A percentile compares a stretch with the other conserved stretches of the same genome.
Evolutionary conservation across 169 alveolate genomes (phyloP).

Genomic region (Besnoitia besnoiti): DNA sequence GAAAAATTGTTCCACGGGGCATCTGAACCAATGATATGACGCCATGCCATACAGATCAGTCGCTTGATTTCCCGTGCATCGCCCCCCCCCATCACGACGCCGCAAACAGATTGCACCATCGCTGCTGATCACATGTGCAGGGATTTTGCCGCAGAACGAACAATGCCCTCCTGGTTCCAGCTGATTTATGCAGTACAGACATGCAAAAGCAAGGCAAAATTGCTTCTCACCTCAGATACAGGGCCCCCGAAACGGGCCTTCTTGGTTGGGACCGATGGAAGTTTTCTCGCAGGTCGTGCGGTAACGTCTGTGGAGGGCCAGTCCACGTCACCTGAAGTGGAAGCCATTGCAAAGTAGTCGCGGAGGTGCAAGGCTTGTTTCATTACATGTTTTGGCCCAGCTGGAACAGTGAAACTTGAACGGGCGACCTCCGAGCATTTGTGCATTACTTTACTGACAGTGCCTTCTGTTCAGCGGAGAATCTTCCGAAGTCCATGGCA

Average conservation of each 20-base stretch:
- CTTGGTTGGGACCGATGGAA: not conserved
- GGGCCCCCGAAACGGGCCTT: not conserved
- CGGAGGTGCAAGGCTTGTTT: not conserved
- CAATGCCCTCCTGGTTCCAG: not conserved
- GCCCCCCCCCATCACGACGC: too few species aligned
- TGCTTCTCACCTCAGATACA: not conserved
- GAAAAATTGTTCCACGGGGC: not conserved
- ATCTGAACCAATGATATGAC: too few species aligned
- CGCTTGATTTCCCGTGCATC: too few species aligned
- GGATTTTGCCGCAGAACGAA: not conserved
- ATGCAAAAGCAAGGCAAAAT: not conserved
- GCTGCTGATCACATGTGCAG: too few species aligned
- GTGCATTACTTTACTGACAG: not conserved
- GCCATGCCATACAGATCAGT: too few species aligned
- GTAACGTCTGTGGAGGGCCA: not conserved
- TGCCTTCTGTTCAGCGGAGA: not conserved
- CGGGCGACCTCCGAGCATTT: not conserved
- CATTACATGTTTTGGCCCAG: not conserved
- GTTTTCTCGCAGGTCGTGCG: not conserved
- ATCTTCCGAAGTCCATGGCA: not conserved
- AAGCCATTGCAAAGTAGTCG: not conserved
- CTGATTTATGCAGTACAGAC: not conserved
- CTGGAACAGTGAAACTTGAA: not conserved
- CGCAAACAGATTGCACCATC: too few species aligned
- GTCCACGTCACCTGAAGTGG: not conserved